Evolutionary conservation across 805 yeast species (phyloP), one percentile per base, ranked within the genome.

Genomic region (Sugiyamaella americana): DNA sequence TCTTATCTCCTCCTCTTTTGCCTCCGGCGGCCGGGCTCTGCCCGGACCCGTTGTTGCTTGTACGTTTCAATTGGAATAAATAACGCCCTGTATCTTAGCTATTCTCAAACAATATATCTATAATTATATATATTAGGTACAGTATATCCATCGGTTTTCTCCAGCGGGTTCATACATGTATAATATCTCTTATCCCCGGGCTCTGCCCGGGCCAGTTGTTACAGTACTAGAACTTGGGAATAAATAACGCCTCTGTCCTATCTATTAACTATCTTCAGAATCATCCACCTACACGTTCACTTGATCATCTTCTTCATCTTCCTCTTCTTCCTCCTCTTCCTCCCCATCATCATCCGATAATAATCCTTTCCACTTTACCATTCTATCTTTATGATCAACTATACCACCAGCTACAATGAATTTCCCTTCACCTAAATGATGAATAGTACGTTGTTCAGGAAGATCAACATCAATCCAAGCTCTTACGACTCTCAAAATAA

Each of bases 351-450:
- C 47, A 21, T 26, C 43, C 18, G 42, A 46, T 6, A 47, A 17
- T 5, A 47, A 37, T 2, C 50, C 50, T 23, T 29, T 40, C 50
- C 50, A 47, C 20, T 47, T 47, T 18, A 38, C 42, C 50, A 47
- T 47, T 10, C 50, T 34, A 5, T 42, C 46, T 18, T 38, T 34
- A 13, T 43, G 41, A 32, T 47, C 47, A 6, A 43, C 22, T 19
- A 21, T 19, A 4, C 26, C 39, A 10, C 49, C 49, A 4, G 41
- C 44, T 5, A 47, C 43, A 13, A 18, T 18, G 42, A 47, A 47
- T 24, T 36, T 37, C 30, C 50, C 50, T 19, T 47, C 41, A 10
- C 50, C 50, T 21, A 46, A 22, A 29, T 47, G 50, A 23, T 47
- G 50, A 21, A 43, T 37, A 26, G 47, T 47, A 4, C 43, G 43